These are phyloP conservation scores for Candida anutae DNA, from an alignment of 1,139 yeast genomes.

Conservation along the genomic window DNA sequence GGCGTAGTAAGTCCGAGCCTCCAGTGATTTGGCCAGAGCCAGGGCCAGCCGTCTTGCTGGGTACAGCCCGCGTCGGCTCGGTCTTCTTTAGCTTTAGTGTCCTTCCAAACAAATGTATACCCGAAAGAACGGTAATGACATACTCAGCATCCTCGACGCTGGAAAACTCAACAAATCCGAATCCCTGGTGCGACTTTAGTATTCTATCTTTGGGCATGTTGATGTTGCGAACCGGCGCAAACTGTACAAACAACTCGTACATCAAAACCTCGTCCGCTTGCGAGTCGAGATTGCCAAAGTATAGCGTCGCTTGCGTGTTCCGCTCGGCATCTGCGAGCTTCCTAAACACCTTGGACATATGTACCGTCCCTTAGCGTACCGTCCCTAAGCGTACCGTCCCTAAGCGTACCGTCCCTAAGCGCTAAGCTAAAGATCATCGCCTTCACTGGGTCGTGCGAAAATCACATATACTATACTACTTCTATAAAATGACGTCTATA, in stretches of 20 bases:
- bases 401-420: too few species aligned
- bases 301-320: conserved; percentile 62
- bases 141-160: conserved; percentile 62
- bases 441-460: too few species aligned
- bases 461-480: too few species aligned
- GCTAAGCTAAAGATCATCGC: too few species aligned
- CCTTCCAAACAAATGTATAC: conserved; percentile 59
- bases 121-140: conserved; percentile 53
- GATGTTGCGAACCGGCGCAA: conserved; percentile 68
- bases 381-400: too few species aligned
- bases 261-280: conserved; percentile 60
- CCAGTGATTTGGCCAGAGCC: conserved; percentile 5
- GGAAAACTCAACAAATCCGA: conserved; percentile 75
- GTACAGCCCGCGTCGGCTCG: too few species aligned
- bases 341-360: not conserved
- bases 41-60: too few species aligned
- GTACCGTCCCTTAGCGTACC: too few species aligned
- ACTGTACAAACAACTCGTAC: conserved; percentile 79
- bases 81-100: conserved; percentile 53
- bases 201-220: conserved; percentile 78
- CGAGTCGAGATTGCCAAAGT: conserved; percentile 78
- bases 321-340: conserved; percentile 32
- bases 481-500: too few species aligned
- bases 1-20: conserved; percentile 6
- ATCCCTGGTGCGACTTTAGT: conserved; percentile 70